Percentiles rank a stretch among this genome's conserved stretches.
These are phyloP conservation scores for Penicillium canescens DNA, from an alignment of 495 filamentous ascomycete genomes.

Conservation along the genomic window DNA sequence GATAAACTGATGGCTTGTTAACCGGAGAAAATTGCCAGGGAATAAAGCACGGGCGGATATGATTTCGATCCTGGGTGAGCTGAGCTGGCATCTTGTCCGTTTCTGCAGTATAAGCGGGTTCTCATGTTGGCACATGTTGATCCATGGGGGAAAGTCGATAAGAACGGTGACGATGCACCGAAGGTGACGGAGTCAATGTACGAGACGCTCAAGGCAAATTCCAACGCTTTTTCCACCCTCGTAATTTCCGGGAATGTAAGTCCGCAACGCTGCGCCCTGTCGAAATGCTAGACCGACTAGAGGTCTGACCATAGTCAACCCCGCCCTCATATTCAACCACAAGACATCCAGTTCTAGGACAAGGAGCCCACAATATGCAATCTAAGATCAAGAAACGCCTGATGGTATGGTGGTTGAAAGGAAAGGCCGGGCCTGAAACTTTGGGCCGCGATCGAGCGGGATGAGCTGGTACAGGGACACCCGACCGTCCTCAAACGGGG, in stretches of 20 bases:
- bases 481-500: background rate
- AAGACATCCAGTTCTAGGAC: background rate
- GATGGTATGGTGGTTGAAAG: background rate
- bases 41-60: background rate
- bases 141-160: background rate
- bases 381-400: conserved; percentile 2
- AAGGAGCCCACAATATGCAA: background rate
- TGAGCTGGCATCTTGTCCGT: background rate
- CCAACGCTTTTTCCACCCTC: background rate
- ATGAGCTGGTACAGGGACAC: conserved; percentile 6
- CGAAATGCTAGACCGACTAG: conserved; percentile 4
- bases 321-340: background rate
- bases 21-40: conserved; percentile 1
- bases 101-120: background rate
- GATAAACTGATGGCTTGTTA: conserved; percentile 5
- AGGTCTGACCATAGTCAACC: background rate
- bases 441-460: conserved; percentile 7
- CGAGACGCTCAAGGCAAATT: conserved; percentile 1
- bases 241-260: background rate
- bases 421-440: conserved; percentile 1
- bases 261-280: background rate
- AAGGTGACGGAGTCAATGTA: conserved; percentile 2
- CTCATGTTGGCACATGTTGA: background rate
- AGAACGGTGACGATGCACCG: background rate
- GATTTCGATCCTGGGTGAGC: background rate